Percentiles rank a stretch among this genome's conserved stretches.
These are phyloP conservation scores for Mycena rebaudengoi DNA, from an alignment of 768 basidiomycete genomes.

Conservation along the genomic window DNA sequence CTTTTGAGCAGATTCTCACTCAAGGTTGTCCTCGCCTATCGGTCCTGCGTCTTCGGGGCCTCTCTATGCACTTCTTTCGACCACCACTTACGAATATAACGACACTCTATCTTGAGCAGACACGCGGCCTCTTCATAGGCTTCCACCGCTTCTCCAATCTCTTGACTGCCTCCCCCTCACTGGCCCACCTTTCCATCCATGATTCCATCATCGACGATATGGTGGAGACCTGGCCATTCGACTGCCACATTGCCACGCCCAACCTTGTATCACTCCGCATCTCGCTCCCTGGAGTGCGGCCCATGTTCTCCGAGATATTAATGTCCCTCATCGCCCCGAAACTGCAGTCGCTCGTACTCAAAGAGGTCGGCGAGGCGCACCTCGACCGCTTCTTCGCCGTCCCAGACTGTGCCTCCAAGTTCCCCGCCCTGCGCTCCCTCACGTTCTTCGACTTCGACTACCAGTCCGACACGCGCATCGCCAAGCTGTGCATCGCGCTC, in stretches of 20 bases:
- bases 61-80: constrained; percentile 50
- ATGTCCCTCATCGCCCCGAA: constrained; percentile 47
- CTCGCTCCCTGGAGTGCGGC: constrained; percentile 39
- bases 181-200: constrained; percentile 53
- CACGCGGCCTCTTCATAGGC: constrained; percentile 41
- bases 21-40: constrained; percentile 40
- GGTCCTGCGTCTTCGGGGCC: constrained; percentile 53
- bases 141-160: constrained; percentile 41
- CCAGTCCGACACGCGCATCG: constrained; percentile 12
- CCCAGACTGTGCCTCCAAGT: constrained; percentile 32
- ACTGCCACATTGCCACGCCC: constrained; percentile 37
- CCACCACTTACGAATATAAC: constrained; percentile 45
- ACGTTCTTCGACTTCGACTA: constrained; percentile 51
- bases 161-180: constrained; percentile 35
- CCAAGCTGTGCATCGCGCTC: constrained; percentile 12
- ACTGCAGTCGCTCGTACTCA: constrained; percentile 51
- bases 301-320: constrained; percentile 49
- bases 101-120: constrained; percentile 57
- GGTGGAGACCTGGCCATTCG: constrained; percentile 34
- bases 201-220: constrained; percentile 48
- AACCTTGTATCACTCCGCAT: constrained; percentile 51
- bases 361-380: constrained; percentile 51
- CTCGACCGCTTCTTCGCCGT: constrained; percentile 45
- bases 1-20: constrained; percentile 36
- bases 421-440: constrained; percentile 46